Base-by-base conservation (phyloP, 768 basidiomycete genomes). In the Pleurotus sapidus region DNA sequence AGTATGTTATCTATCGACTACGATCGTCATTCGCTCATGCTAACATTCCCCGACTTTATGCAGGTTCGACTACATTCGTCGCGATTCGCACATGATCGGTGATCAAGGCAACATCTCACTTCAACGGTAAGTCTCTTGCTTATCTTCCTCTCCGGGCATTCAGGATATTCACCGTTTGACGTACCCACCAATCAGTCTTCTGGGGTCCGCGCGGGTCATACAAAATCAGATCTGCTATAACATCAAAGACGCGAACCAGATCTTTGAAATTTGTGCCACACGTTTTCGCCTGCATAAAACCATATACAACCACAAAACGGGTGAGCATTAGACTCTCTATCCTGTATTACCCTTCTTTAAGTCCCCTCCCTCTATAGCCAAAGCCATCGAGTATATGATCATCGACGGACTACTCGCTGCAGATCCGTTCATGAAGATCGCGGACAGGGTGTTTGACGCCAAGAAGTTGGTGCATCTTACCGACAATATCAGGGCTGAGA, bases 331-430 rank as follows among this genome's bases (percentile, higher is more conserved):
- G 7, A 25, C 46, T 23, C 27, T 23, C 18, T 58, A 23, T 46
- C 17, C 39, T n/a, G 9, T 48, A n/a, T 25, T 45, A 2, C 39
- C 30, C 39, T 25, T 38, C n/a, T 14, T 15, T 50, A 34, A 57
- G 15, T 1, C 8, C 9, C 8, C 8, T 7, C 37, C 40, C 37
- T 46, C 20, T n/a, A 43, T 65, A 89, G 90, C 89, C 3, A 88
- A 81, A 61, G 84, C 89, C 0, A 87, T 93, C 50, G 92, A 92
- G 67, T 82, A 87, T 64, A 93, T 93, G 92, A 74, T 93, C n/a
- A 77, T 91, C 12, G 91, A 93, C 61, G 89, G 80, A 0, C 76
- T 94, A 3, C 70, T 86, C 0, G 71, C 72, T 0, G 92, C 92
- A 0, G 88, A 94, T 38, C 79, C 84, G 0, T 57, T 79, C 57